A percentile compares a stretch with the other conserved stretches of the same genome.
Conservation (phyloP, 2,329 filamentous ascomycete species). For the Colletotrichum incanum region DNA sequence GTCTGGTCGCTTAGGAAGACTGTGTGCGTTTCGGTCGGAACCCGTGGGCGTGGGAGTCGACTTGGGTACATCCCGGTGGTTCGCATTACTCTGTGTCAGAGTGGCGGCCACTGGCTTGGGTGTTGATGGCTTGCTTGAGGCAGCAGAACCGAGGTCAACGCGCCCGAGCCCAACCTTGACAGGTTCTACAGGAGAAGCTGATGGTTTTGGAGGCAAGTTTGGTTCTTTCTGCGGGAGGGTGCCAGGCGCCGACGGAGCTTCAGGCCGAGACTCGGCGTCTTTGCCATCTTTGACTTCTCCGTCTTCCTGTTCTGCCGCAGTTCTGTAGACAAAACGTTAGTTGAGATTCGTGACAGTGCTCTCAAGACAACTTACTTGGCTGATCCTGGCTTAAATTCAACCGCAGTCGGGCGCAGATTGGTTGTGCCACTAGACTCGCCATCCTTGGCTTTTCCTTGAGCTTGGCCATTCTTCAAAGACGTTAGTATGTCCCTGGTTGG, state of each 20-base stretch:
- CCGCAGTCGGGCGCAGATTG: slow-evolving; percentile 71
- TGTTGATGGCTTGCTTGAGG: slow-evolving; percentile 49
- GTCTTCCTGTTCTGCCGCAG: slow-evolving; percentile 74
- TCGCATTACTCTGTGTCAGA: slow-evolving; percentile 34
- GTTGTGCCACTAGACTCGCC: slow-evolving; percentile 55
- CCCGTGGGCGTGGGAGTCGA: slow-evolving; percentile 52
- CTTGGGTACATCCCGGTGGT: slow-evolving; percentile 52
- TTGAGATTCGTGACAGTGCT: neutral
- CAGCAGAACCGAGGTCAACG: slow-evolving; percentile 27
- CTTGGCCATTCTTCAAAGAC: slow-evolving; percentile 58
- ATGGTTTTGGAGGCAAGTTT: slow-evolving; percentile 41
- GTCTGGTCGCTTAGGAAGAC: slow-evolving; percentile 72
- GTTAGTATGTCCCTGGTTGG: slow-evolving; percentile 53
- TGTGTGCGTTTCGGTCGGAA: slow-evolving; percentile 30
- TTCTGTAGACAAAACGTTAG: slow-evolving; percentile 7
- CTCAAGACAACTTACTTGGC: slow-evolving; percentile 53
- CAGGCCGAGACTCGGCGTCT: slow-evolving; percentile 19
- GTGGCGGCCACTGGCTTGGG: slow-evolving; percentile 45
- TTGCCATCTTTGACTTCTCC: slow-evolving; percentile 77
- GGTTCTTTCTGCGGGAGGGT: slow-evolving; percentile 27
- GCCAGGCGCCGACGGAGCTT: slow-evolving; percentile 21
- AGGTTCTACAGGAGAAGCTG: slow-evolving; percentile 45
- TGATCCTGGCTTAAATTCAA: slow-evolving; percentile 74
- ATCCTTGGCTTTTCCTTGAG: slow-evolving; percentile 54
- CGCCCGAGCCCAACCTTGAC: slow-evolving; percentile 43